Conservation (phyloP, 306 rosid species). For the Pyrus betulifolia region DNA sequence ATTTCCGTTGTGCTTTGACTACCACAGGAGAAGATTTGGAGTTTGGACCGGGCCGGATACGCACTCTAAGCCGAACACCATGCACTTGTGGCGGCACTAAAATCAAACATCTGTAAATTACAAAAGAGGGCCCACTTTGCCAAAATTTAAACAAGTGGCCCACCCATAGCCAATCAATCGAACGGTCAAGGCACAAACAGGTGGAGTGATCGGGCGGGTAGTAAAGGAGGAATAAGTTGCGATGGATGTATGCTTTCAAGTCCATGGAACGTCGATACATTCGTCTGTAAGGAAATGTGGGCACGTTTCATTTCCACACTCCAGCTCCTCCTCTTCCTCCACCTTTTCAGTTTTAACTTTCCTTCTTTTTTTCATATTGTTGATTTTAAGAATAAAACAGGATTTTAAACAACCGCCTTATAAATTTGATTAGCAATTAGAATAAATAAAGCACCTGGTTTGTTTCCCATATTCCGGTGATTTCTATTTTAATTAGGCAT, state of each 20-base stretch:
- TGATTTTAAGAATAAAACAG: neutral
- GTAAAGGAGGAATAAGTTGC: neutral
- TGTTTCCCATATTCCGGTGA: neutral
- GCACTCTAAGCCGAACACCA: neutral
- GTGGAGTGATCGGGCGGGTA: neutral
- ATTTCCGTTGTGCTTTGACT: too few relatives aligned
- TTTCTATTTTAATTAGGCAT: neutral
- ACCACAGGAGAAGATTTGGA: neutral
- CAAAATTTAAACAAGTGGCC: neutral
- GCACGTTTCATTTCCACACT: neutral
- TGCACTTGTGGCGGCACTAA: neutral
- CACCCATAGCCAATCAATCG: neutral
- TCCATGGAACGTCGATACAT: constrained; percentile 5
- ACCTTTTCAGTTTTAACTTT: neutral
- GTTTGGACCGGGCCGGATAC: neutral
- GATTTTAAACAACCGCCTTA: constrained; percentile 11
- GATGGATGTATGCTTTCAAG: neutral
- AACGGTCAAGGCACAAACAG: neutral
- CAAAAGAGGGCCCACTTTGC: neutral
- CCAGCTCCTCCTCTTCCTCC: neutral
- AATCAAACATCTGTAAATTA: too few relatives aligned
- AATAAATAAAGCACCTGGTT: neutral
- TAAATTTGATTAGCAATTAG: neutral
- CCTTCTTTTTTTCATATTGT: neutral
- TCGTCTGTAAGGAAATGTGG: neutral